A percentile compares a stretch with the other conserved stretches of the same genome.
Evolutionary conservation across 1,284 basidiomycete species (phyloP).

Genomic region (Boletus mariae): DNA sequence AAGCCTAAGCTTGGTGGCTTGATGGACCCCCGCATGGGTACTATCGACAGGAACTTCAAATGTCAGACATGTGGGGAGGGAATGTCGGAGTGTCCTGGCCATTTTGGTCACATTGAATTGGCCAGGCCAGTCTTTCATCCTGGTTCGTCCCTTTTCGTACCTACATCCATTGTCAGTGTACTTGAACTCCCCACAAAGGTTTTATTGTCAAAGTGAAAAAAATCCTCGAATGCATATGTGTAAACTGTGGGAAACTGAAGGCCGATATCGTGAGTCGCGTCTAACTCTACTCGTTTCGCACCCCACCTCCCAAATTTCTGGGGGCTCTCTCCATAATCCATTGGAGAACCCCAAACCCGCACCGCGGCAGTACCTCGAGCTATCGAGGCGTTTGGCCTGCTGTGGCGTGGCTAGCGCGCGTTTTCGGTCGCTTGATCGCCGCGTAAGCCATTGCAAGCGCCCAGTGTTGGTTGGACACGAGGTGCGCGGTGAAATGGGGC

Average conservation of each 20-base stretch:
- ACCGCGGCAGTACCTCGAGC: conserved; percentile 66
- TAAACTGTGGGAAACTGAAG: conserved; percentile 97
- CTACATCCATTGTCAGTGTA: background rate
- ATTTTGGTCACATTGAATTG: conserved; percentile 98
- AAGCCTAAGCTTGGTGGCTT: conserved; percentile 90
- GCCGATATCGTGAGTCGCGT: conserved; percentile 88
- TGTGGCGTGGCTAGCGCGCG: conserved; percentile 65
- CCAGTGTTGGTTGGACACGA: conserved; percentile 75
- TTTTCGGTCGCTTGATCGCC: conserved; percentile 89
- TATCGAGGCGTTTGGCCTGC: conserved; percentile 77
- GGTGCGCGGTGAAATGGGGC: conserved; percentile 89
- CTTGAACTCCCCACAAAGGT: conserved; percentile 45
- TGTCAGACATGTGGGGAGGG: conserved; percentile 99
- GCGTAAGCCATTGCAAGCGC: conserved; percentile 64
- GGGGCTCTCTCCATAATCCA: conserved; percentile 83
- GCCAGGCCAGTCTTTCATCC: conserved; percentile 96
- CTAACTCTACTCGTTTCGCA: conserved; percentile 83
- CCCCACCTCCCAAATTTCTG: conserved; percentile 90
- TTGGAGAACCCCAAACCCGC: conserved; percentile 89
- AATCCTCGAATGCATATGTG: conserved; percentile 98
- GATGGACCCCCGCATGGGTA: conserved; percentile 98
- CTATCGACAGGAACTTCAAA: conserved; percentile 99
- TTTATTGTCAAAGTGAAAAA: conserved; percentile 99
- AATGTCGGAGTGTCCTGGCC: conserved; percentile 97
- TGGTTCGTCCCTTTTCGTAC: conserved; percentile 50